Percentiles rank a stretch among this genome's conserved stretches.
Evolutionary conservation across 768 basidiomycete species (phyloP).

Genomic region (Naganishia vishniacii): DNA sequence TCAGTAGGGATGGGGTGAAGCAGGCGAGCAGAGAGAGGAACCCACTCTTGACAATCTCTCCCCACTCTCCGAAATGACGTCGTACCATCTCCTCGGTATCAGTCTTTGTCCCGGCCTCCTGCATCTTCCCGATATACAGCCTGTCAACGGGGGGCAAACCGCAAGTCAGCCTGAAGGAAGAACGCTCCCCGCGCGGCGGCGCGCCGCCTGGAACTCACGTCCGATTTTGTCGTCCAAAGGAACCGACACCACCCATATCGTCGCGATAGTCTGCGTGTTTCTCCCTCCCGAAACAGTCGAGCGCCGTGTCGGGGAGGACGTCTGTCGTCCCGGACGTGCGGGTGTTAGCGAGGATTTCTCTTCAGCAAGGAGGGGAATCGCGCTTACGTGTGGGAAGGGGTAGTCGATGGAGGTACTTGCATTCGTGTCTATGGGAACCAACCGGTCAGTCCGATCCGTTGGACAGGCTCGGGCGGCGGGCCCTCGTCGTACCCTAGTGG

Average conservation of each 20-base stretch:
- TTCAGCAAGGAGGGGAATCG: neutral
- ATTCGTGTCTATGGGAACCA: conserved; percentile 56
- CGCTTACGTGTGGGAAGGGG: conserved; percentile 59
- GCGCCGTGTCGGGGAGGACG: conserved; percentile 74
- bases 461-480: too few relatives aligned
- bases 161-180: too few relatives aligned
- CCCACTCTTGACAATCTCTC: conserved; percentile 83
- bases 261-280: conserved; percentile 96
- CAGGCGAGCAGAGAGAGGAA: too few relatives aligned
- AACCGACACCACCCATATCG: conserved; percentile 99
- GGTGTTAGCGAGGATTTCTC: conserved; percentile 31
- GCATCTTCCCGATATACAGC: conserved; percentile 87
- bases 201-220: conserved; percentile 51
- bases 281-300: conserved; percentile 94
- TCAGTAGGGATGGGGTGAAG: too few relatives aligned
- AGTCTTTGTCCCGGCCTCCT: conserved; percentile 59
- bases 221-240: conserved; percentile 86
- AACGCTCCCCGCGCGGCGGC: too few relatives aligned
- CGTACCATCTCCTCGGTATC: conserved; percentile 88
- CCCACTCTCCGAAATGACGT: conserved; percentile 94
- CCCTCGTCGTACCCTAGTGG: conserved; percentile 70
- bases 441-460: neutral
- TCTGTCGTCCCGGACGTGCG: neutral
- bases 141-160: conserved; percentile 7
- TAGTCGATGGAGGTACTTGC: conserved; percentile 87